Evolutionary conservation across 768 basidiomycete genomes (phyloP), one percentile per base, ranked within the genome.

Genomic region (Amanita thiersii): DNA sequence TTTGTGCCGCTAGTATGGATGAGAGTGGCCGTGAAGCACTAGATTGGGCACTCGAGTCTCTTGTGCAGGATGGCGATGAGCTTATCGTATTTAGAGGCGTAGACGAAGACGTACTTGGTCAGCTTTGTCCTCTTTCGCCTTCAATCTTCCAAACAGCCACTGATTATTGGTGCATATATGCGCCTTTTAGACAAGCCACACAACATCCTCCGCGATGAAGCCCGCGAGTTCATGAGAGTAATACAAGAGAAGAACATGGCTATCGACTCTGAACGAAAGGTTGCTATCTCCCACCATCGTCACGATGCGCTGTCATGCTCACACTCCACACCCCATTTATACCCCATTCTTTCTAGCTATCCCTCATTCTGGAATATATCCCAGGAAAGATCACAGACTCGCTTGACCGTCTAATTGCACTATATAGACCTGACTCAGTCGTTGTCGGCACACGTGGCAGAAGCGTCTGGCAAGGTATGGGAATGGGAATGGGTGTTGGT

Each of bases 331-430:
- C n/a, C n/a, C n/a, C n/a, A n/a, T n/a, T n/a, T n/a, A n/a, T n/a
- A n/a, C n/a, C n/a, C 35, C 8, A 3, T 37, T 25, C 40, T 12
- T 31, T 43, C 2, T 46, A 88, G 81, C 72, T 98, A 19, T 91
- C 86, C 0, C 73, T 99, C 38, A 83, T 96, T 38, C 79, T 98
- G 30, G 94, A 98, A 65, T 92, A 86, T 56, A 86, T 97, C 37
- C 88, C 92, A 0, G 96, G 94, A 23, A 83, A 81, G 43, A 77
- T 94, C 4, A 88, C 90, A 1, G 79, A 85, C 38, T 88, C 87
- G 7, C 81, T 98, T 40, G 89, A 97, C 55, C 83, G 93, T 39
- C 76, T 93, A 46, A 92, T 94, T 49, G 86, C 89, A 0, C 73
- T 96, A 5, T 92, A 94, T 54, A 82, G 86, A 25, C 90, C 90